These are phyloP conservation scores for Aspergillus arachidicola DNA, from an alignment of 2,329 filamentous ascomycete species.

Conservation along the genomic window DNA sequence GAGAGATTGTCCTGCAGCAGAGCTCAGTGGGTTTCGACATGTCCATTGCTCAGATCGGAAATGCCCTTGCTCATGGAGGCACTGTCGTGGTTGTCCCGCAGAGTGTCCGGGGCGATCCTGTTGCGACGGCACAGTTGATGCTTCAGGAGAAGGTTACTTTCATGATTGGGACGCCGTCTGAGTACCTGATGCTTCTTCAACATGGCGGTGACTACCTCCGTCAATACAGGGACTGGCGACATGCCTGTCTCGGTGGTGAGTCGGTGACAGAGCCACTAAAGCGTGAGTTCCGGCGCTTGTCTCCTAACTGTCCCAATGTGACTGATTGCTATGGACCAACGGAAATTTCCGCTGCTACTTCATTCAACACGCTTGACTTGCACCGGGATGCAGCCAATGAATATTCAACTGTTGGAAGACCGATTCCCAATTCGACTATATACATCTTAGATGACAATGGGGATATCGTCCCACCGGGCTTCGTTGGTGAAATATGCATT, in stretches of 20 bases:
- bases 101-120: slow-evolving; percentile 22
- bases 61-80: slow-evolving; percentile 21
- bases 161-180: slow-evolving; percentile 26
- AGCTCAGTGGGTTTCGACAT: background rate
- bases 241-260: slow-evolving; percentile 25
- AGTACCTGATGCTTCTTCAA: slow-evolving; percentile 20
- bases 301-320: background rate
- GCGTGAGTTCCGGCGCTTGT: background rate
- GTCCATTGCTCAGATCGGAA: background rate
- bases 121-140: slow-evolving; percentile 21
- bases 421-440: slow-evolving; percentile 42
- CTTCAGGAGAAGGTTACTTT: slow-evolving; percentile 19
- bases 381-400: background rate
- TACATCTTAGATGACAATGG: slow-evolving; percentile 39
- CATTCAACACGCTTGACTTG: background rate
- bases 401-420: background rate
- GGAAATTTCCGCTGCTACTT: slow-evolving; percentile 20
- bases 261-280: slow-evolving; percentile 1
- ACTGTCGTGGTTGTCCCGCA: slow-evolving; percentile 18
- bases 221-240: slow-evolving; percentile 17
- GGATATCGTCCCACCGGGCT: slow-evolving; percentile 41
- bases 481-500: slow-evolving; percentile 48
- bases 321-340: slow-evolving; percentile 21
- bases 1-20: too few relatives aligned
- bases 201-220: slow-evolving; percentile 19